phyloP scores from a whole-genome alignment of 768 basidiomycete genomes.

The Lactarius sp. region DNA sequence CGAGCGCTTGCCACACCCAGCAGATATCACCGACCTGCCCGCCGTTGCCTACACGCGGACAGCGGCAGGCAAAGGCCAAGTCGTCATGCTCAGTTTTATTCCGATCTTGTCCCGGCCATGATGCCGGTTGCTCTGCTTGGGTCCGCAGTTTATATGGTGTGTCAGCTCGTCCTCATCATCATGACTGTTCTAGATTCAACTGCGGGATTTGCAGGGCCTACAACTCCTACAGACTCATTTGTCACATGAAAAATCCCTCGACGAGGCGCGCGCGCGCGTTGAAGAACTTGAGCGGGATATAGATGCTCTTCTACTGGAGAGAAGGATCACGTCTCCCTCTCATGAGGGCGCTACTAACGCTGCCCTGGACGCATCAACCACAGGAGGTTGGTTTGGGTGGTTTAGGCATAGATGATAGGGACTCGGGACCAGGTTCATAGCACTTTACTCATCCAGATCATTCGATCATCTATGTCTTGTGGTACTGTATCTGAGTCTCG shows the following conservation, averaged over 20 bases:
- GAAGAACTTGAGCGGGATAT: conserved; percentile 57
- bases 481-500: neutral
- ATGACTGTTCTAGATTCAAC: conserved; percentile 3
- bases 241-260: conserved; percentile 67
- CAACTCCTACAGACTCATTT: conserved; percentile 58
- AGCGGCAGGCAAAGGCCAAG: conserved; percentile 31
- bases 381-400: conserved; percentile 11
- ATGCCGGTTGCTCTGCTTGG: conserved; percentile 73
- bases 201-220: conserved; percentile 41
- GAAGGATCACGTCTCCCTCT: neutral
- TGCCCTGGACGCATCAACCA: neutral
- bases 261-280: conserved; percentile 53
- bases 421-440: neutral
- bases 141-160: conserved; percentile 72
- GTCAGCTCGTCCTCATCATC: conserved; percentile 25
- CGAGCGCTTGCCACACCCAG: neutral
- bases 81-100: conserved; percentile 63
- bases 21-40: neutral
- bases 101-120: conserved; percentile 68
- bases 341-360: neutral
- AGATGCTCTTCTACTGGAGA: conserved; percentile 29
- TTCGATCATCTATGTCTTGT: neutral
- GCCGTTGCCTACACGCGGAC: conserved; percentile 24
- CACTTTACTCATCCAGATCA: neutral
- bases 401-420: neutral